These are phyloP conservation scores for Metschnikowia bowlesiae DNA, from an alignment of 805 yeast species.

Conservation along the genomic window DNA sequence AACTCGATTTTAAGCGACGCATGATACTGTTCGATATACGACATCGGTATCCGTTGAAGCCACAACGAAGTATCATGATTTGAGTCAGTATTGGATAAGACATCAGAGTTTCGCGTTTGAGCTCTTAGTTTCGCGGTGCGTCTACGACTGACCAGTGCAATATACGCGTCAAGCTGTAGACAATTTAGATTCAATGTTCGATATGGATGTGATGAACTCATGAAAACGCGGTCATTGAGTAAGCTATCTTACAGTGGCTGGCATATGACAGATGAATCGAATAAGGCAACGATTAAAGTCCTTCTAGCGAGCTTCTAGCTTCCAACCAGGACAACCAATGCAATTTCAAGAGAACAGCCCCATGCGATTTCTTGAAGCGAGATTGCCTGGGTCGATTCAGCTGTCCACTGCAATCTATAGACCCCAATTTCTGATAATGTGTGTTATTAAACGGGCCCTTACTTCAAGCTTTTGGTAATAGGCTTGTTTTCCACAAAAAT, in stretches of 20 bases:
- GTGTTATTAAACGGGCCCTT: neutral
- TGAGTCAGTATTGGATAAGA: neutral
- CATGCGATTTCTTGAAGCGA: too few relatives aligned
- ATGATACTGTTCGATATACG: neutral
- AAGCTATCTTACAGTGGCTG: neutral
- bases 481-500: constrained; percentile 57
- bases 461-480: neutral
- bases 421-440: neutral
- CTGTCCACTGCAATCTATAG: neutral
- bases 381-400: too few relatives aligned
- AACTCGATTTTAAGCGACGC: neutral
- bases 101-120: neutral
- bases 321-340: neutral
- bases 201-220: neutral
- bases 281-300: neutral
- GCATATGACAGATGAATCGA: too few relatives aligned
- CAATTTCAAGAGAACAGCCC: neutral
- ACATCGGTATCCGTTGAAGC: neutral
- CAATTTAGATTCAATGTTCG: neutral
- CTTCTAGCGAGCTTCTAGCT: neutral
- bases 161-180: neutral
- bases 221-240: neutral
- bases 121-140: neutral
- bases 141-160: neutral
- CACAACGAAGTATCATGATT: neutral